Conservation (phyloP, 164 flowering plant species). For the Aristolochia californica region DNA sequence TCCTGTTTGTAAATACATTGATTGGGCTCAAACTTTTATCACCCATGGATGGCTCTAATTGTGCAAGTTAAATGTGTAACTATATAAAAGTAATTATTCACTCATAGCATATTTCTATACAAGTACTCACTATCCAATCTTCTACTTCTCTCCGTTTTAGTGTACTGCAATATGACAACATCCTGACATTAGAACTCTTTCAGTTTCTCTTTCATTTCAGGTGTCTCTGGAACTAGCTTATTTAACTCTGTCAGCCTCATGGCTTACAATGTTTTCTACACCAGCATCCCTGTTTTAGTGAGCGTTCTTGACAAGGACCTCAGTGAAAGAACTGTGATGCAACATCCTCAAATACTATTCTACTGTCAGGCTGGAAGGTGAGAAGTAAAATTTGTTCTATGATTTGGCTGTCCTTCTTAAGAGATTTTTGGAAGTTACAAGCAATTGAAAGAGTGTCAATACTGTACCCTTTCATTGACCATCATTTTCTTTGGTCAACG, state of each 20-base stretch:
- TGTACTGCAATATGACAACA: no score
- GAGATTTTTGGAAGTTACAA: no score
- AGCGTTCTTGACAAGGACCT: slow-evolving; percentile 97
- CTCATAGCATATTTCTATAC: no score
- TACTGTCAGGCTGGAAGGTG: slow-evolving; percentile 99
- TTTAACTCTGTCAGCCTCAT: slow-evolving; percentile 95
- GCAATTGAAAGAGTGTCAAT: neutral
- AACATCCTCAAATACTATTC: slow-evolving; percentile 90
- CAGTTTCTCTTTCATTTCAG: slow-evolving; percentile 98
- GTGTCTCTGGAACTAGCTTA: slow-evolving; percentile 93
- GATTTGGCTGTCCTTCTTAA: neutral
- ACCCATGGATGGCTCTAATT: no score
- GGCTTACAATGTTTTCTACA: slow-evolving; percentile 99
- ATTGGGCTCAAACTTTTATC: no score
- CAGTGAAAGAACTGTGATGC: slow-evolving; percentile 92
- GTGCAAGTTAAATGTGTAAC: no score
- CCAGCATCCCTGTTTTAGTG: slow-evolving; percentile 85
- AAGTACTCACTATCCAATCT: no score
- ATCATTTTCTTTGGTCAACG: neutral
- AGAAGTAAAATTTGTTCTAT: neutral
- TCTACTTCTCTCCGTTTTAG: no score
- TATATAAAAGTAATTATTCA: no score
- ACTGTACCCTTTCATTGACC: neutral
- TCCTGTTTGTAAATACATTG: no score
- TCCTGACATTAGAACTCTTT: slow-evolving; percentile 6